Base-by-base conservation (phyloP, 768 basidiomycete genomes). In the Fistulinella prunicolor region DNA sequence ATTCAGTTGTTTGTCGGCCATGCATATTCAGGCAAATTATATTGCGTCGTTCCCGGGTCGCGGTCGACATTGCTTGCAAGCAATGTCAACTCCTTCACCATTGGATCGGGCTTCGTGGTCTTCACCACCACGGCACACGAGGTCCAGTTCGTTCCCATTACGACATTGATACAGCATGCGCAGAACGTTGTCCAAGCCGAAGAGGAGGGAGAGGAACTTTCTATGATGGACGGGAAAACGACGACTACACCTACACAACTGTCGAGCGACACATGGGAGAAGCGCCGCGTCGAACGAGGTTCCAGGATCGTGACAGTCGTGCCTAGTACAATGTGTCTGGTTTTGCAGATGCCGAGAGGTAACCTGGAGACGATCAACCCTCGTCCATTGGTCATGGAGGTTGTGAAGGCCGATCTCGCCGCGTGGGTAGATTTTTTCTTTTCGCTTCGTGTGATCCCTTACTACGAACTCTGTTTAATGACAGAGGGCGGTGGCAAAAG, bases 341-440 rank as follows among this genome's bases (percentile, higher is more conserved):
- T 98, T 0, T 71, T 99, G 9, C 96, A 99, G 69, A 98, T 98
- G 95, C 96, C 95, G 0, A 73, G 96, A 55, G 96, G 96, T 1
- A 98, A 98, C 67, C 62, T 99, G 51, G 96, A 99, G 71, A 97
- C 93, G 1, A 85, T 99, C 44, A 91, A 87, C 58, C 96, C 96
- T 3, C 75, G 96, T 36, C 89, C 94, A 12, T 68, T 99, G 57
- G 94, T 97, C 16, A 82, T 96, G 74, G 79, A 85, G 47, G 85
- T 91, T 6, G 85, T 98, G 1, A 78, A 80, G 42, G 73, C 79
- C 44, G 88, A 94, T 61, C 71, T 97, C 6, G 76, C 86, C 30
- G 71, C 67, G 94, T 77, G 29, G 29, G 48, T 55, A 34, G 22
- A 39, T 21, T 22, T 1, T 26, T 24, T 46, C 35, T 13, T 17